Evolutionary conservation across 1,139 yeast genomes (phyloP), one percentile per base, ranked within the genome.

Genomic region (Chernovozyma sophiae-reginae): DNA sequence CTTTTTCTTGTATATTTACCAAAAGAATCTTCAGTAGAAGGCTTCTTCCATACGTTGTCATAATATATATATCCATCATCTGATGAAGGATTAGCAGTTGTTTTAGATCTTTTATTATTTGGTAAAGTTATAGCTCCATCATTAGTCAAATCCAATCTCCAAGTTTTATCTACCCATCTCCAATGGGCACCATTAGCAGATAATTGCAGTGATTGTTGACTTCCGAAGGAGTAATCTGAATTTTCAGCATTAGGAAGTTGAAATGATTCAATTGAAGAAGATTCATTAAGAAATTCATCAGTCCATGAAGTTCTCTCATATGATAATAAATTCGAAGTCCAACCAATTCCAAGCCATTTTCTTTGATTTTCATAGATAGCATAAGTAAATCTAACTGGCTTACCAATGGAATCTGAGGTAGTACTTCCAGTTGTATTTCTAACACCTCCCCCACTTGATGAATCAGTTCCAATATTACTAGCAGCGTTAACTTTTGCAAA

Each of bases 271-370:
- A 90, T 82, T 4, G 90, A 71, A 3, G 84, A 79, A 2, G 90
- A 77, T 53, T 89, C 96, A 56, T 90, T 90, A 43, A 89, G 68
- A 52, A 89, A 89, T 58, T 90, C 97, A 58, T 92, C 98, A 0
- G 97, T 90, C 97, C 97, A 92, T 2, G 97, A 84, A 0, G 96
- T 80, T 53, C 98, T 75, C 59, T 92, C 98, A 56, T 92, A 92
- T 25, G 95, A 83, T 43, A 92, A 69, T 55, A 92, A 70, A 53
- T 89, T 89, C 7, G 94, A 72, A 0, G 98, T 90, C 98, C 98
- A 92, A 11, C 98, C 98, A 51, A 92, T 86, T 10, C 97, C 98
- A 32, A 92, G 70, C 98, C 98, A 92, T 51, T 95, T 80, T 53
- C 98, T 79, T 62, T 92, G 98, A 58, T 92, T 92, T 59, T 92